Base-by-base conservation (phyloP, 2,329 filamentous ascomycete genomes). In the Epichloe bromicola region DNA sequence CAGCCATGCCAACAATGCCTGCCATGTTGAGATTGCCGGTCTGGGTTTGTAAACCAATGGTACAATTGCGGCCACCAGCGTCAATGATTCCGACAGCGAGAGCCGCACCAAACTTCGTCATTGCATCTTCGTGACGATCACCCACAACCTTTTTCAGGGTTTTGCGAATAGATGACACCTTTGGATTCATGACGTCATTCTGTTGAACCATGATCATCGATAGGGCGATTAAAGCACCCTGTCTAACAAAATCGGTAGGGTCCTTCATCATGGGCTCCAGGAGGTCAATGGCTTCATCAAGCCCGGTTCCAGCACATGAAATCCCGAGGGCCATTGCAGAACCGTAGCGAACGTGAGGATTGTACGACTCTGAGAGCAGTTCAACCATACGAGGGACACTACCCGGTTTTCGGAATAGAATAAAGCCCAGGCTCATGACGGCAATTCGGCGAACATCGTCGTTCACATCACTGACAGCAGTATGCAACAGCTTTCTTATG, bases 141-240 rank as follows among this genome's bases (percentile, higher is more conserved):
- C 86, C 82, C 23, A 97, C 83, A 52, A 96, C 88, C 76, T 95
- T 97, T 72, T 88, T 85, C 55, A 98, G 80, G 3, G 87, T 90
- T 74, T 96, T 96, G 60, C 93, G 85, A 58, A 97, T 90, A 1
- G 83, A 79, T 20, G 83, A 81, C 46, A 96, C 91, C 74, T 97
- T 96, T 60, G 93, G 90, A 70, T 97, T 98, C 88, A 96, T 95
- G 30, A 85, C 85, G 70, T 98, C 93, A 62, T 97, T 98, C 67
- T 97, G 93, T 71, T 98, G 93, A n/a, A 96, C 87, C 78, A 98
- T 84, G 61, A 98, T 95, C 93, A 98, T 98, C 54, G 93, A 82
- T 52, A 97, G 76, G 3, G 93, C 82, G 60, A 98, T 97, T 56
- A 97, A 75, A 40, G 93, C 91, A 64, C 94, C 93, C 69, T 98